These are phyloP conservation scores for Botryotinia calthae DNA, from an alignment of 2,329 filamentous ascomycete species.

Conservation along the genomic window DNA sequence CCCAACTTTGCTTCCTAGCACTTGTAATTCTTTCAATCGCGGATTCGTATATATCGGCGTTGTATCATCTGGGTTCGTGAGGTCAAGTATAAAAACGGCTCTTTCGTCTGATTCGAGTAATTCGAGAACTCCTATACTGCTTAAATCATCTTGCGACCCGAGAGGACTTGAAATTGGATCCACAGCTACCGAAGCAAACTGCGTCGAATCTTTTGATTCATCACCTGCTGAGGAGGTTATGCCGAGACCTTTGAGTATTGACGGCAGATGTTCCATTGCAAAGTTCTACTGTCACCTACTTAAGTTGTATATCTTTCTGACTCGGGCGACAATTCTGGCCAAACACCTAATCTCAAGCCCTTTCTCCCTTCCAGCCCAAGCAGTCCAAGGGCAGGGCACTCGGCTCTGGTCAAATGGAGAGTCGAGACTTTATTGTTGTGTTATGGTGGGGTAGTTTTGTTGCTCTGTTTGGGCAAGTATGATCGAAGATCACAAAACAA, in stretches of 20 bases:
- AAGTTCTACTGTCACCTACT: background rate
- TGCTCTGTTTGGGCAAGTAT: slow-evolving; percentile 6
- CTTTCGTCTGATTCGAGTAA: slow-evolving; percentile 30
- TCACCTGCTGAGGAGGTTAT: background rate
- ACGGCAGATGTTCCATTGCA: slow-evolving; percentile 12
- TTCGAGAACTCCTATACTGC: slow-evolving; percentile 27
- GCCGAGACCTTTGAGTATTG: background rate
- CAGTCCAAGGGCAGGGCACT: background rate
- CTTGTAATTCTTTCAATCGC: slow-evolving; percentile 18
- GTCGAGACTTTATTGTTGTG: slow-evolving; percentile 3
- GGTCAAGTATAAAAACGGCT: slow-evolving; percentile 30
- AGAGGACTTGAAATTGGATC: slow-evolving; percentile 9
- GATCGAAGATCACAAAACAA: background rate
- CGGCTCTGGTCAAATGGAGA: background rate
- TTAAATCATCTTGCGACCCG: slow-evolving; percentile 16
- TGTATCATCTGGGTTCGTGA: slow-evolving; percentile 19
- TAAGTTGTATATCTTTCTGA: background rate
- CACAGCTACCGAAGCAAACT: background rate
- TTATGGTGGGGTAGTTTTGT: slow-evolving; percentile 1
- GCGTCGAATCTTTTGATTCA: background rate
- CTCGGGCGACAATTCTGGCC: background rate
- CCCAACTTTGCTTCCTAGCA: slow-evolving; percentile 4
- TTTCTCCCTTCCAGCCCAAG: background rate
- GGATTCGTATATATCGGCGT: slow-evolving; percentile 28
- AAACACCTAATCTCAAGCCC: background rate